Percentiles rank a stretch among this genome's conserved stretches.
These are phyloP conservation scores for Pichia heedii DNA, from an alignment of 805 yeast genomes.

Conservation along the genomic window DNA sequence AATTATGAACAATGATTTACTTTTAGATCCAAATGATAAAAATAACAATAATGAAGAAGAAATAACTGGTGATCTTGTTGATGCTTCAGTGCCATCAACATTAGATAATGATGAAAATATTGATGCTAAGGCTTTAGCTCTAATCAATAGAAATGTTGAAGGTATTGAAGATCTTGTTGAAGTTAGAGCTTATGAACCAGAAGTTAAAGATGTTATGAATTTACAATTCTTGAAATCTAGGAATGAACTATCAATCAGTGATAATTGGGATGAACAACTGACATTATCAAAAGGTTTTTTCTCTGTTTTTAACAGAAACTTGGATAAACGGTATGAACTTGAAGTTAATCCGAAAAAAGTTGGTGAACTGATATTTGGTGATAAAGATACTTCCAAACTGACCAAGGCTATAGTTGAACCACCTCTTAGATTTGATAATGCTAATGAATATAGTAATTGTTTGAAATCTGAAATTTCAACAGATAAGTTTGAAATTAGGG, in stretches of 20 bases:
- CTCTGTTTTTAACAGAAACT: conserved; percentile 29
- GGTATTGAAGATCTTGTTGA: conserved; percentile 34
- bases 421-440: conserved; percentile 5
- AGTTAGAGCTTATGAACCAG: conserved; percentile 68
- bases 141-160: conserved; percentile 1
- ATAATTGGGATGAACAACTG: conserved; percentile 59
- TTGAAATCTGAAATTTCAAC: conserved; percentile 12
- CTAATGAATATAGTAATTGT: conserved; percentile 6
- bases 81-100: conserved; percentile 5
- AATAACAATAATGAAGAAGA: neutral
- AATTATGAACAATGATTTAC: neutral
- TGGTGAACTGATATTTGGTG: conserved; percentile 15
- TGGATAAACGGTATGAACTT: conserved; percentile 10
- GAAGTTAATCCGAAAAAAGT: conserved; percentile 15
- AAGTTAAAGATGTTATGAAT: conserved; percentile 35
- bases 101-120: conserved; percentile 3
- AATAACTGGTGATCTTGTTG: conserved; percentile 3
- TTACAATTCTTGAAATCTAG: conserved; percentile 32
- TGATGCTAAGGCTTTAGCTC: neutral
- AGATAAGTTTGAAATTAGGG: conserved; percentile 7
- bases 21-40: neutral
- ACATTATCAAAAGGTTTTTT: conserved; percentile 39
- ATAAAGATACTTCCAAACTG: conserved; percentile 10
- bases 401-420: conserved; percentile 7
- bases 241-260: conserved; percentile 40